Conservation (phyloP, 225 moss, liverwort and hornwort genomes). For the Marchantia polymorpha region DNA sequence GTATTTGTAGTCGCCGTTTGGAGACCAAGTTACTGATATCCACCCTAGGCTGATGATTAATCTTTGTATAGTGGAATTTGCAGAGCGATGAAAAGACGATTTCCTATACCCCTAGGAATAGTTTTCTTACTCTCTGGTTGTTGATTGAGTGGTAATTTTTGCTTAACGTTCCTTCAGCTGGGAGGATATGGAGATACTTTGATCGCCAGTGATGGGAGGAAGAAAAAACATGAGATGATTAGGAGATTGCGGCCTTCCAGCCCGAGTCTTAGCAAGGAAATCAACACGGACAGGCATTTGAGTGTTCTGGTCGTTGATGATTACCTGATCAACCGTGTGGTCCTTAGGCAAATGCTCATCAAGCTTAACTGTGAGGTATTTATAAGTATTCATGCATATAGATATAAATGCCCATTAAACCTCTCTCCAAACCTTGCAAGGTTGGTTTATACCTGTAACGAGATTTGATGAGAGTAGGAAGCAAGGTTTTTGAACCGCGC, state of each 20-base stretch:
- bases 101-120: too few species aligned
- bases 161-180: constrained; percentile 26
- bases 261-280: constrained; percentile 17
- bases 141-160: neutral
- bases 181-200: constrained; percentile 54
- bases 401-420: neutral
- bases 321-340: constrained; percentile 42
- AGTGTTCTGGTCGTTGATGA: constrained; percentile 45
- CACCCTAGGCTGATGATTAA: neutral
- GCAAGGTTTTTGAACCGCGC: too few species aligned
- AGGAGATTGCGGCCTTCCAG: constrained; percentile 16
- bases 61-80: neutral
- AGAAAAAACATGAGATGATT: neutral
- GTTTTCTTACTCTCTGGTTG: neutral
- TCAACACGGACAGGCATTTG: constrained; percentile 22
- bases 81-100: too few species aligned
- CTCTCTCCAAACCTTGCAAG: neutral
- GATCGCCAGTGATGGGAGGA: constrained; percentile 16
- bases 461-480: too few species aligned
- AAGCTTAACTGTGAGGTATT: constrained; percentile 51
- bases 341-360: constrained; percentile 46
- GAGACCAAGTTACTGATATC: neutral
- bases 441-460: too few species aligned
- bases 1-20: neutral
- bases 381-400: neutral